phyloP scores from a whole-genome alignment of 352 stramenopile genomes.

The Phytophthora melonis region DNA sequence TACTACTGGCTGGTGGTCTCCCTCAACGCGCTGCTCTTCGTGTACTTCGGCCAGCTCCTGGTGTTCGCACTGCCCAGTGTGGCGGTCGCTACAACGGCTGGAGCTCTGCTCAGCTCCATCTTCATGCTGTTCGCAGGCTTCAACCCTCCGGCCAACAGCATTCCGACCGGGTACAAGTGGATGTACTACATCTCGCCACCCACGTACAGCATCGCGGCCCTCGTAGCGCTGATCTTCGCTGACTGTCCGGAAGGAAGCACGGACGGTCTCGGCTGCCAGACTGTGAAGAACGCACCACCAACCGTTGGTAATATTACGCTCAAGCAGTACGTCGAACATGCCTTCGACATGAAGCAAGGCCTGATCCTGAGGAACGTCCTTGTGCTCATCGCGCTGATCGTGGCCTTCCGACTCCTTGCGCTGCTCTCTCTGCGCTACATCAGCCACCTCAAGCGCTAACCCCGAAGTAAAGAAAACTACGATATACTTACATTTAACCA shows the following conservation, averaged over 20 bases:
- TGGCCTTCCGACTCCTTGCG: conserved; percentile 27
- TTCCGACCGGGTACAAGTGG: neutral
- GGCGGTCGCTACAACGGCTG: neutral
- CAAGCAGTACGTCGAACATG: neutral
- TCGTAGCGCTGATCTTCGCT: neutral
- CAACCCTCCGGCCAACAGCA: too few relatives aligned
- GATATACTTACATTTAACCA: too few relatives aligned
- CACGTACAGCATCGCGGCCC: neutral
- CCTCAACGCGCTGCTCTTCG: conserved; percentile 1
- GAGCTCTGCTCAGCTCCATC: neutral
- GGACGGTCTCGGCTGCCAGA: neutral
- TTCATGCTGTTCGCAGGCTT: too few relatives aligned
- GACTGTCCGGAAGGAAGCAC: neutral
- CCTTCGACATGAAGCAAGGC: conserved; percentile 1
- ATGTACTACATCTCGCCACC: conserved; percentile 1
- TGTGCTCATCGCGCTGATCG: neutral
- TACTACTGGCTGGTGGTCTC: neutral
- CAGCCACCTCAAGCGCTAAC: neutral
- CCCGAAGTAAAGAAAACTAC: too few relatives aligned
- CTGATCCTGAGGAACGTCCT: neutral
- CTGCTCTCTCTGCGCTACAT: neutral
- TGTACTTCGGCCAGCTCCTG: conserved; percentile 1
- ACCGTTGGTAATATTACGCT: conserved; percentile 1
- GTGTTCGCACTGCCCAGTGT: neutral
- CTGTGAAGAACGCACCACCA: neutral